phyloP scores from a whole-genome alignment of 306 rosid species.

The Gillenia trifoliata region DNA sequence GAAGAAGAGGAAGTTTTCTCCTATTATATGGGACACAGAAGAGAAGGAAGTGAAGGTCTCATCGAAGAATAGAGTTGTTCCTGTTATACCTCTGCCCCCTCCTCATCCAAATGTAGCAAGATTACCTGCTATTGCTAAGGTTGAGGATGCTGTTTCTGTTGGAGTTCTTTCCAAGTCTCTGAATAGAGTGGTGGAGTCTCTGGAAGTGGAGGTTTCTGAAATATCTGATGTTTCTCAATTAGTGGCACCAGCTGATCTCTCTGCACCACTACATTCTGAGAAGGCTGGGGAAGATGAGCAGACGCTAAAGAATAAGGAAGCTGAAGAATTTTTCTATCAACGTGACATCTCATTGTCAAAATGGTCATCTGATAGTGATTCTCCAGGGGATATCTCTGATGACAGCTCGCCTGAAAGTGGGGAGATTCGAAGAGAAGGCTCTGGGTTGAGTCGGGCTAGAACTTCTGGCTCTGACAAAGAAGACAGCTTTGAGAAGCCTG shows the following conservation, averaged over 20 bases:
- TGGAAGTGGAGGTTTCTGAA: not conserved
- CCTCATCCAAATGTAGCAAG: not conserved
- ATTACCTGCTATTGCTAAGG: not conserved
- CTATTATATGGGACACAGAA: constrained; percentile 52
- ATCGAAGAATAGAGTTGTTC: constrained; percentile 21
- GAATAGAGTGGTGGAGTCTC: not conserved
- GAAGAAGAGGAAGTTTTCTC: constrained; percentile 74
- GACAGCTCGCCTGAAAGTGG: constrained; percentile 48
- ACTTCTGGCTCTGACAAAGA: constrained; percentile 39
- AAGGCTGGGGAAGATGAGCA: not conserved
- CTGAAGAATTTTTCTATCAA: constrained; percentile 12
- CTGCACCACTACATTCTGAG: constrained; percentile 6
- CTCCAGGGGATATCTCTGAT: constrained; percentile 30
- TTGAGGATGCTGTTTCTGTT: constrained; percentile 1
- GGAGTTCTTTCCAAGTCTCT: not conserved
- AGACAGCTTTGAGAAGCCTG: constrained; percentile 15
- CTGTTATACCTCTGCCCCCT: constrained; percentile 15
- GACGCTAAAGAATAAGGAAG: constrained; percentile 23
- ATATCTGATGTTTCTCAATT: not conserved
- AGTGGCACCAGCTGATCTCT: constrained; percentile 15
- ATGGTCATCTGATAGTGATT: constrained; percentile 60
- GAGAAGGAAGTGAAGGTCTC: constrained; percentile 33
- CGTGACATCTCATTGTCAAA: constrained; percentile 59
- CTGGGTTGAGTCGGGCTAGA: constrained; percentile 29
- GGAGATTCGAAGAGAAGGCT: constrained; percentile 39